Evolutionary conservation across 164 flowering plant species (phyloP), one percentile per base, ranked within the genome.

Genomic region (Tetracentron sinense): DNA sequence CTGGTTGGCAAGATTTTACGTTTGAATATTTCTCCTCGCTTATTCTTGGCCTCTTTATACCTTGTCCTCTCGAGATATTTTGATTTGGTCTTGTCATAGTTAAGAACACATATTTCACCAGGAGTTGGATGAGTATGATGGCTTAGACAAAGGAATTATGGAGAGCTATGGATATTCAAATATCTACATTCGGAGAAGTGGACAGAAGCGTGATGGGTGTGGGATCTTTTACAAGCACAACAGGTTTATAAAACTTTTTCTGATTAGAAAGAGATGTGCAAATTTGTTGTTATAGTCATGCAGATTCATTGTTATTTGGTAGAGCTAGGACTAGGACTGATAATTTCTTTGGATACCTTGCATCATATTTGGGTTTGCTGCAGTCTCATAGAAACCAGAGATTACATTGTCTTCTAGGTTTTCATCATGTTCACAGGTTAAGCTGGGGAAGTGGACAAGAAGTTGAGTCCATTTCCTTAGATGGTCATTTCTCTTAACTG

Each of bases 201-300:
- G 90, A 58, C 72, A 82, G 62, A 92, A 92, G 78, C 91, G 86
- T 60, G 98, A 90, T 77, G 98, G 98, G 0, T 92, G 98, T 75
- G 98, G 90, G 23, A 80, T 90, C 50, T 90, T 90, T 71, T 90
- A 79, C 64, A 88, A 78, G 73, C 67, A 49, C 4, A 62, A 68
- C 65, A 71, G 75, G 98, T 92, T 75, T 64, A 44, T 50, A 49
- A 5, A 11, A 23, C 22, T 25, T 66, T 48, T 46, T 58, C 42
- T 25, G 21, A 51, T 69, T 54, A 44, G 15, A 19, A 21, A 16
- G 10, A 42, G 20, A 11, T 38, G 23, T n/a, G 44, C 26, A 38
- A 1, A 33, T 47, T 2, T 64, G 47, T 6, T 16, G 23, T 48
- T 28, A 38, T 56, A 26, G 20, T 50, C 25, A 57, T 50, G 35